phyloP scores from a whole-genome alignment of 2,329 filamentous ascomycete genomes.

The Penicillium hesseltinei region DNA sequence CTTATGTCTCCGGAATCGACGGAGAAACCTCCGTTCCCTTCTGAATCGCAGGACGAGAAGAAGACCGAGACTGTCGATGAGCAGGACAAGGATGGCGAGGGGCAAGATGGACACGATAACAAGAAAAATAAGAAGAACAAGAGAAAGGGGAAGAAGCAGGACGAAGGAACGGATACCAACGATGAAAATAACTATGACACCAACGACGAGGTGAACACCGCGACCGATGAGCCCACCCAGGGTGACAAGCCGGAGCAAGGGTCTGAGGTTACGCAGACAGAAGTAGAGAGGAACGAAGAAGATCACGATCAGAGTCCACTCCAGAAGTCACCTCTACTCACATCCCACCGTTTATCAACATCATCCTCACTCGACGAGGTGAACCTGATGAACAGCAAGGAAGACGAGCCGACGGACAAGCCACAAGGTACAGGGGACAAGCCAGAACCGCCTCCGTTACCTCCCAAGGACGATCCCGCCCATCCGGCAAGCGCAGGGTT shows the following conservation, averaged over 20 bases:
- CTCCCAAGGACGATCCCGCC: constrained; percentile 33
- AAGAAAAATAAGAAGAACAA: constrained; percentile 16
- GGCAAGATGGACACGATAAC: constrained; percentile 9
- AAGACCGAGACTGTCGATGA: constrained; percentile 11
- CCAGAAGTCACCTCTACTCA: constrained; percentile 54
- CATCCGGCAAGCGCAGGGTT: constrained; percentile 33
- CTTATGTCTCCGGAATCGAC: constrained; percentile 38
- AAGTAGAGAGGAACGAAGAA: constrained; percentile 15
- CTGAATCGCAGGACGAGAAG: constrained; percentile 28
- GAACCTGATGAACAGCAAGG: constrained; percentile 61
- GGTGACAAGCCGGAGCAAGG: constrained; percentile 11
- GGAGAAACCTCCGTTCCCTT: constrained; percentile 31
- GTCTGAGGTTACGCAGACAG: constrained; percentile 7
- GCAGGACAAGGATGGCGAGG: constrained; percentile 1
- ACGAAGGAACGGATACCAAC: constrained; percentile 1
- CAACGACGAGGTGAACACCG: constrained; percentile 15
- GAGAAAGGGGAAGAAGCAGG: constrained; percentile 1
- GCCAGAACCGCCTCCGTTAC: constrained; percentile 32
- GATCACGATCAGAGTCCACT: constrained; percentile 35
- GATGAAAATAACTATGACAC: constrained; percentile 18
- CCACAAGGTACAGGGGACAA: constrained; percentile 27
- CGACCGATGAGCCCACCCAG: constrained; percentile 25
- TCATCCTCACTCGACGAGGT: constrained; percentile 61
- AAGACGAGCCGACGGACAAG: constrained; percentile 40
- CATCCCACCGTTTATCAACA: constrained; percentile 55